Base-by-base conservation (phyloP, 2,329 filamentous ascomycete species). In the Xylaria digitata region DNA sequence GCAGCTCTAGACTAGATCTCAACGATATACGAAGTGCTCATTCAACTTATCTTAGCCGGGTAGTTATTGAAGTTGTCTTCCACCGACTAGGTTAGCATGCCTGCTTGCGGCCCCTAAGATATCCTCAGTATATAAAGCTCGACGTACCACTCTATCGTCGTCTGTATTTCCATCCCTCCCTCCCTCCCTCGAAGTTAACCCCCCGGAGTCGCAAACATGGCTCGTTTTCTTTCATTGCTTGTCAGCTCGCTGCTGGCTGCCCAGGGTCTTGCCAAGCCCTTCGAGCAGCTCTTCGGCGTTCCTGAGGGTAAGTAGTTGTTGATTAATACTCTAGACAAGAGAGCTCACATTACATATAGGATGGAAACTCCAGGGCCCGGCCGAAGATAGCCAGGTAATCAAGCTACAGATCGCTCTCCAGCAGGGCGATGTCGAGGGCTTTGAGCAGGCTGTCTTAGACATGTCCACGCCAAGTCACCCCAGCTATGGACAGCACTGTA, bases 201-300 rank as follows among this genome's bases (percentile, higher is more conserved):
- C 79, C 74, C 84, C 83, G 61, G 61, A 58, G 60, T 57, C 61
- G 61, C 56, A 64, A 87, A 13, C 81, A 81, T 6, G 84, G 73
- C 73, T 86, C 68, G 66, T 55, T 69, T 72, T 37, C 62, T 69
- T 30, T 70, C 70, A 37, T 46, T 72, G 9, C 37, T 72, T 49
- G 66, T 66, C 50, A 66, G 55, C 60, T 66, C 70, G 37, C 46
- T 72, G 30, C 45, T 72, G 19, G 70, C 68, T 61, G 64, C 64
- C 49, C 68, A 69, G 64, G 70, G 66, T 15, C 68, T 72, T 23
- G 70, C 70, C 66, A 66, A 72, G 68, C 62, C 70, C 58, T 70
- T 70, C 48, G 70, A 72, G 58, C 59, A 69, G 42, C 68, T 70
- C 9, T 66, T 53, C 52, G 46, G 15, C 23, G 60, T 71, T 37